phyloP scores from a whole-genome alignment of 2,329 filamentous ascomycete genomes.

The Aspergillus oerlinghausenensis region DNA sequence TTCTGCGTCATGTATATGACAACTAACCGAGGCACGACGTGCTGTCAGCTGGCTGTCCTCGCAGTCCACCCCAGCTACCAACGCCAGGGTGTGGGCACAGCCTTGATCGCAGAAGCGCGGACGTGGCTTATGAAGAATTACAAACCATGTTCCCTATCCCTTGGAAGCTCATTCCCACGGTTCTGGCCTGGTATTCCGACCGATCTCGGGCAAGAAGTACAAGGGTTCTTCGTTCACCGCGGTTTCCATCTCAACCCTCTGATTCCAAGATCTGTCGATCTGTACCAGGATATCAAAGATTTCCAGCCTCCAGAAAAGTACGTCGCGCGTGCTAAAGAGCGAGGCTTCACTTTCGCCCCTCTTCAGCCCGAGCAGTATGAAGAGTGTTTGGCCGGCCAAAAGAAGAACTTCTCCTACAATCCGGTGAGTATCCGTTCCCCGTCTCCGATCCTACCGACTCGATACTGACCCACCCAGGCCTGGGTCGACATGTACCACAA shows the following conservation, averaged over 20 bases:
- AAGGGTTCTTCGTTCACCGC: conserved; percentile 41
- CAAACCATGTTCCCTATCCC: conserved; percentile 19
- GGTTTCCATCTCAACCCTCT: conserved; percentile 31
- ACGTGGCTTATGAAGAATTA: conserved; percentile 23
- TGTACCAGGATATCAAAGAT: conserved; percentile 36
- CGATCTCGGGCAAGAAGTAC: conserved; percentile 30
- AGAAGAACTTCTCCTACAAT: conserved; percentile 36
- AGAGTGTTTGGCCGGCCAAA: conserved; percentile 37
- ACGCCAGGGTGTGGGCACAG: conserved; percentile 36
- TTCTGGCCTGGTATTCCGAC: conserved; percentile 44
- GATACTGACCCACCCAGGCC: conserved; percentile 21
- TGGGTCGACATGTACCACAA: conserved; percentile 40
- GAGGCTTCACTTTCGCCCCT: conserved; percentile 34
- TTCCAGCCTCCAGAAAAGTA: conserved; percentile 34
- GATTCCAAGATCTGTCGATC: conserved; percentile 31
- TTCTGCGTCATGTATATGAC: conserved; percentile 37
- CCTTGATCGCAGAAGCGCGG: conserved; percentile 28
- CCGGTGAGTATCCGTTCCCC: conserved; percentile 19
- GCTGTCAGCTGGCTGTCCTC: conserved; percentile 33
- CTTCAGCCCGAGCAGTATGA: conserved; percentile 34
- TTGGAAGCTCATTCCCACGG: conserved; percentile 37
- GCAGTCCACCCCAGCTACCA: conserved; percentile 34
- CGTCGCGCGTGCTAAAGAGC: conserved; percentile 30
- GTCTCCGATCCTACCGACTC: not conserved
- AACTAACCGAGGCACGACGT: conserved; percentile 17